Base-by-base conservation (phyloP, 106 monocot genomes). In the Dendrobium nobile region DNA sequence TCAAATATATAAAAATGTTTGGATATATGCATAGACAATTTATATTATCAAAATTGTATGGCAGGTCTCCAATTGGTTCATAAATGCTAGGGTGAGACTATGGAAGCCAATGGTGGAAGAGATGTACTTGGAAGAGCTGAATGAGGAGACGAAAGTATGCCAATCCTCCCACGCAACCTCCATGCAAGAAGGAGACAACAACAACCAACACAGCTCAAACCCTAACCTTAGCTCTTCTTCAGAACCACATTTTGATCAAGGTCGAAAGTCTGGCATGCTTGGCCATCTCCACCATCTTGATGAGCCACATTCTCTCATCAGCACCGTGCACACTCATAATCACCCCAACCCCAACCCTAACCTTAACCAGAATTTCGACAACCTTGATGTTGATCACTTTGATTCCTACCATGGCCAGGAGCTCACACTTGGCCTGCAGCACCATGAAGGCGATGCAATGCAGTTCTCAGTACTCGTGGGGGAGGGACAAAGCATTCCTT, bases 101-200 rank as follows among this genome's bases (percentile, higher is more conserved):
- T 96, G 93, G 86, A 96, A 96, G 81, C 96, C 96, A 45, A 96
- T 96, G 96, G 91, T 96, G 79, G 96, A 96, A 56, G 91, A 96
- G 80, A 96, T 96, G 90, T 96, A 96, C 87, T 54, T 84, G 79
- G 96, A 96, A 72, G 96, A 96, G 79, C 37, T 79, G 22, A 96
- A 93, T 47, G 90, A 89, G 40, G 41, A 79, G 47, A 81, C 81
- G n/a, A 73, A 61, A 41, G 75, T 22, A 8, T 37, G 73, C 5
- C 22, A 33, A 47, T 33, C 59, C 40, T 27, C 47, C 20, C 20
- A 70, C 7, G 56, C 15, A 45, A 26, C 54, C 0, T 26, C 82
- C 24, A 47, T 67, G 45, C 55, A 4, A 24, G 43, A 16, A 24
- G 42, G 10, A 42, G 41, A 8, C 8, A 67, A 18, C 59, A 28